Percentiles rank a stretch among this genome's conserved stretches.
Conservation (phyloP, 2,329 filamentous ascomycete species). For the Arthroderma sp. region DNA sequence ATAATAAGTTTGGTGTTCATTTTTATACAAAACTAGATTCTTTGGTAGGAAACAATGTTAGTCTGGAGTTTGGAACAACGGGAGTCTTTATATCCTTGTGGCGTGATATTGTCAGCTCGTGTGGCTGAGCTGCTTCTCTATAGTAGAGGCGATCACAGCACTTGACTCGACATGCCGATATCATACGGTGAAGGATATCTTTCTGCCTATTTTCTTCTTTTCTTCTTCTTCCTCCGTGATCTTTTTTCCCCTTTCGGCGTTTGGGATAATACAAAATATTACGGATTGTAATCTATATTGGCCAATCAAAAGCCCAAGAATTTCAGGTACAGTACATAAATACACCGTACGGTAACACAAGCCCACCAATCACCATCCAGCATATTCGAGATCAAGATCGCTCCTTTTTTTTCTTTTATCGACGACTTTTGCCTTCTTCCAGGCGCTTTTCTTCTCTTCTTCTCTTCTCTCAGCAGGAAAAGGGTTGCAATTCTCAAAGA, state of each 20-base stretch:
- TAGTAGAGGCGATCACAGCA: too few species aligned
- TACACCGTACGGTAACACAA: slow-evolving; percentile 1
- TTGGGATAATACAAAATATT: background rate
- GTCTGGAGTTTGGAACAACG: too few species aligned
- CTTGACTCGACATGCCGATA: too few species aligned
- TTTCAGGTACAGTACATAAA: background rate
- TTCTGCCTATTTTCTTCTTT: background rate
- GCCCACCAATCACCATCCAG: too few species aligned
- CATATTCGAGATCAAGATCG: too few species aligned
- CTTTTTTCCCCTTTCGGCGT: background rate
- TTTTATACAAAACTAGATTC: too few species aligned
- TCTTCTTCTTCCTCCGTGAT: background rate
- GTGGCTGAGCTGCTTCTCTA: too few species aligned
- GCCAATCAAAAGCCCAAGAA: background rate
- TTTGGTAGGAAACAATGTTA: too few species aligned
- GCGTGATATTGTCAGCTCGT: too few species aligned
- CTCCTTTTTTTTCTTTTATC: background rate
- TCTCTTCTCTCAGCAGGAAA: background rate
- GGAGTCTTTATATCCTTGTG: too few species aligned
- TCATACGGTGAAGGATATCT: too few species aligned
- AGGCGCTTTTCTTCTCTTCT: background rate
- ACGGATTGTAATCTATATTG: background rate
- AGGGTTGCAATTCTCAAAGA: slow-evolving; percentile 2
- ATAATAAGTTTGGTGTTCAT: too few species aligned
- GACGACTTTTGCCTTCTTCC: background rate